Base-by-base conservation (phyloP, 805 yeast genomes). In the Dipodascus albidus region DNA sequence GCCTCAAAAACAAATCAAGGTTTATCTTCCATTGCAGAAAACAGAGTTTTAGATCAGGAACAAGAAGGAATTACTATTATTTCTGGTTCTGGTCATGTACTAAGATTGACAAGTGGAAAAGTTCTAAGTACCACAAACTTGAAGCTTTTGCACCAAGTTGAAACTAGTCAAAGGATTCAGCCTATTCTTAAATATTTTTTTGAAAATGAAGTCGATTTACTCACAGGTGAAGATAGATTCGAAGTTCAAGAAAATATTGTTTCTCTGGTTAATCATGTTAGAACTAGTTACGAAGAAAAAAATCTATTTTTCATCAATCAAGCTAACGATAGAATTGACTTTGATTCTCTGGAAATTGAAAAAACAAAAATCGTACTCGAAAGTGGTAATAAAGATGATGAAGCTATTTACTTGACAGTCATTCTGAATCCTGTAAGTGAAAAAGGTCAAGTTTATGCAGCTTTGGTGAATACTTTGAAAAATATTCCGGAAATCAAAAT, bases 341-440 rank as follows among this genome's bases (percentile, higher is more conserved):
- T 59, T 3, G 57, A 49, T 2, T 54, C 50, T 11, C 52, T 64
- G 50, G 58, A 59, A 4, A 58, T 58, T 1, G 54, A 59, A 0
- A 55, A 64, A 4, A 73, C 75, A 27, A 66, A 69, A 15, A 64
- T 87, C 19, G 84, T 83, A 55, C 61, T 65, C 38, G 62, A 60
- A 14, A 61, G 58, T 38, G 66, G 64, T 8, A 58, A 61, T 8
- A 57, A 57, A 1, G 55, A 58, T 0, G 53, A 62, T 1, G 72
- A 76, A 31, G 65, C 68, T 17, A 63, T 88, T 20, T 84, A 84
- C 56, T 61, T 89, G 2, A 66, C 78, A 2, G 70, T 85, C 0
- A 67, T 85, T 0, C 61, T 87, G 42, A 89, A 93, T 64, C 97
- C 98, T 1, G 66, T 81, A 1, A 77, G 78, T 55, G 90, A 85